These are phyloP conservation scores for Phytophthora ohioensis DNA, from an alignment of 352 stramenopile species.

Conservation along the genomic window DNA sequence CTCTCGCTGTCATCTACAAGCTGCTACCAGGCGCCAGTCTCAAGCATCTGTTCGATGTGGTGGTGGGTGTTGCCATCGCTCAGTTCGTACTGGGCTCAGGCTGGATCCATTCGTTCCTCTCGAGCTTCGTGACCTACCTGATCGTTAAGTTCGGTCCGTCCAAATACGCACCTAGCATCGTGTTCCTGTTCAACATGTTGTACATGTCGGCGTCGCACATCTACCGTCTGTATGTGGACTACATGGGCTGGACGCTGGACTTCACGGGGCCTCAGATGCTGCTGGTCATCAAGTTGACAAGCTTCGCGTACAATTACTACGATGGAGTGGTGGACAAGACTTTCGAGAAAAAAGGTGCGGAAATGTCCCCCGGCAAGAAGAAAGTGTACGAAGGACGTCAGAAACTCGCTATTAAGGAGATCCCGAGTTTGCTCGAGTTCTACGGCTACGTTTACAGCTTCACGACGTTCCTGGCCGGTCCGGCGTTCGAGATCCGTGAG, in stretches of 20 bases:
- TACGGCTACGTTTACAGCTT: conserved; percentile 98
- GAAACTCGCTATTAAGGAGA: conserved; percentile 73
- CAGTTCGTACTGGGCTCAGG: conserved; percentile 93
- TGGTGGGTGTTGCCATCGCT: conserved; percentile 92
- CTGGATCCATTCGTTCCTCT: conserved; percentile 97
- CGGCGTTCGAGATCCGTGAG: conserved; percentile 95
- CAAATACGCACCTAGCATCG: conserved; percentile 75
- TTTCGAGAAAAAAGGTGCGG: conserved; percentile 38
- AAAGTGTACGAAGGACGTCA: conserved; percentile 53
- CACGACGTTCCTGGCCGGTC: conserved; percentile 95
- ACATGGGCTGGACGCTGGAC: conserved; percentile 93
- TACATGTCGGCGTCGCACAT: conserved; percentile 95
- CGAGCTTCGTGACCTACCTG: conserved; percentile 90
- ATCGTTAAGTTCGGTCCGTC: conserved; percentile 78
- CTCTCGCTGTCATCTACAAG: conserved; percentile 92
- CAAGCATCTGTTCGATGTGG: conserved; percentile 95
- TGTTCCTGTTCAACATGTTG: conserved; percentile 95
- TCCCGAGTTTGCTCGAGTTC: conserved; percentile 95
- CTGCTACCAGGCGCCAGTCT: conserved; percentile 80
- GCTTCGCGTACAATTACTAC: conserved; percentile 98
- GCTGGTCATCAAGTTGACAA: conserved; percentile 97
- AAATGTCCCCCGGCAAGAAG: conserved; percentile 28
- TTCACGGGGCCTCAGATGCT: conserved; percentile 93
- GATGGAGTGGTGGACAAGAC: conserved; percentile 89
- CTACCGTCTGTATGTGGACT: conserved; percentile 96